Evolutionary conservation across 2,329 filamentous ascomycete genomes (phyloP).

Genomic region (Rhynchosporium secalis): DNA sequence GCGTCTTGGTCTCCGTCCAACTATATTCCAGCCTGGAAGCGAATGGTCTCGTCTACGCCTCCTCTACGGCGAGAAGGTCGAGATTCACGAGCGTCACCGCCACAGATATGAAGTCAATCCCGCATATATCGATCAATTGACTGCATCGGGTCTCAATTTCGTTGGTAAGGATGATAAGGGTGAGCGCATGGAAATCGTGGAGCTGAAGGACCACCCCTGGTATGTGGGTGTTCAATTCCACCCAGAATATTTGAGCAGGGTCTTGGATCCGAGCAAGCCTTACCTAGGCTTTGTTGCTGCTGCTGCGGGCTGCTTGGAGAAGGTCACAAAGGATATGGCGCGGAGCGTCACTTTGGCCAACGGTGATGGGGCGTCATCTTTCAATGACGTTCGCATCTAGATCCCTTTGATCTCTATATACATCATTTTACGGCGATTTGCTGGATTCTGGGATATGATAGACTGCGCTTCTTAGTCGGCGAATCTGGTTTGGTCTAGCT

Average conservation of each 20-base stretch:
- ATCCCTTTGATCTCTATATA: not conserved
- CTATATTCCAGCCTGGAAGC: constrained; percentile 71
- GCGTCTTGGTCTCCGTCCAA: constrained; percentile 75
- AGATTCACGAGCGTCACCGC: constrained; percentile 73
- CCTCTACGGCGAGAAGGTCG: constrained; percentile 63
- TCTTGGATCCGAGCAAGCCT: constrained; percentile 70
- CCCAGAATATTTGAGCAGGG: constrained; percentile 79
- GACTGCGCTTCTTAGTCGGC: too few species aligned
- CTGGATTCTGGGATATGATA: not conserved
- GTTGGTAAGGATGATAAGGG: constrained; percentile 78
- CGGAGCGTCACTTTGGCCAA: not conserved
- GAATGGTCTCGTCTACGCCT: constrained; percentile 78
- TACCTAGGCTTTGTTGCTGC: constrained; percentile 87
- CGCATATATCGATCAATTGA: constrained; percentile 66
- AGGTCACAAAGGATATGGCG: constrained; percentile 28
- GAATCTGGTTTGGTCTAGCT: not conserved
- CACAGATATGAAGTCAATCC: constrained; percentile 93
- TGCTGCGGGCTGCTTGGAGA: constrained; percentile 44
- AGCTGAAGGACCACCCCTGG: constrained; percentile 80
- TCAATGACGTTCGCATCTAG: constrained; percentile 18
- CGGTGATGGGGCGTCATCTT: constrained; percentile 3
- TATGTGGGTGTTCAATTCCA: constrained; percentile 88
- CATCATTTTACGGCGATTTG: not conserved
- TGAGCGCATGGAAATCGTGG: constrained; percentile 79
- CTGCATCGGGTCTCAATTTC: constrained; percentile 70